A percentile compares a stretch with the other conserved stretches of the same genome.
Conservation (phyloP, 2,329 filamentous ascomycete genomes). For the Colletotrichum zoysiae region DNA sequence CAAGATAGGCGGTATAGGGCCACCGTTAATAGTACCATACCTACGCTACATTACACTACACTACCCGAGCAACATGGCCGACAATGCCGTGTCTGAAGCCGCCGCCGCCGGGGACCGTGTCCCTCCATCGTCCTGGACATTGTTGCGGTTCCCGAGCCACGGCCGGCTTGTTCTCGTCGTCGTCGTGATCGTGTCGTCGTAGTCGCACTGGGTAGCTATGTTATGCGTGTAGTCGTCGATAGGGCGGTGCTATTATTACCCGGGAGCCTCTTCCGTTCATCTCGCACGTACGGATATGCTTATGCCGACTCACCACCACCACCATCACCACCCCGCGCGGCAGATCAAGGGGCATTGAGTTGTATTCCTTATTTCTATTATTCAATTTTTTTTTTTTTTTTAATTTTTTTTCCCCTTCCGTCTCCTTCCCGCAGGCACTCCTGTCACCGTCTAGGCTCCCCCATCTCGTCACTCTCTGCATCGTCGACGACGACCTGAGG, state of each 20-base stretch:
- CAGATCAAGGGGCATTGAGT: background rate
- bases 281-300: background rate
- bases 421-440: background rate
- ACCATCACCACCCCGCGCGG: background rate
- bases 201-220: no score
- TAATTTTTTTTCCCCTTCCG: background rate
- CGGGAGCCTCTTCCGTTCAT: background rate
- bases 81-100: constrained; percentile 16
- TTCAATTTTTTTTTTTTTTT: background rate
- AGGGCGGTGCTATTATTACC: background rate
- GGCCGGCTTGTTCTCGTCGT: background rate
- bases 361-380: background rate
- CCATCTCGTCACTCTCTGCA: background rate
- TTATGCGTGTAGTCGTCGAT: background rate
- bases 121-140: background rate
- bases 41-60: no score
- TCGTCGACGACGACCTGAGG: background rate
- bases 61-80: background rate
- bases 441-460: background rate
- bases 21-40: background rate
- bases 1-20: background rate
- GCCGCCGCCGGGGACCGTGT: background rate
- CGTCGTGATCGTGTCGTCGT: background rate
- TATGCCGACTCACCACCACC: background rate
- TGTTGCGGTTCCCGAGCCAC: background rate